Conservation (phyloP, 495 filamentous ascomycete species). For the Sporormia fimetaria region DNA sequence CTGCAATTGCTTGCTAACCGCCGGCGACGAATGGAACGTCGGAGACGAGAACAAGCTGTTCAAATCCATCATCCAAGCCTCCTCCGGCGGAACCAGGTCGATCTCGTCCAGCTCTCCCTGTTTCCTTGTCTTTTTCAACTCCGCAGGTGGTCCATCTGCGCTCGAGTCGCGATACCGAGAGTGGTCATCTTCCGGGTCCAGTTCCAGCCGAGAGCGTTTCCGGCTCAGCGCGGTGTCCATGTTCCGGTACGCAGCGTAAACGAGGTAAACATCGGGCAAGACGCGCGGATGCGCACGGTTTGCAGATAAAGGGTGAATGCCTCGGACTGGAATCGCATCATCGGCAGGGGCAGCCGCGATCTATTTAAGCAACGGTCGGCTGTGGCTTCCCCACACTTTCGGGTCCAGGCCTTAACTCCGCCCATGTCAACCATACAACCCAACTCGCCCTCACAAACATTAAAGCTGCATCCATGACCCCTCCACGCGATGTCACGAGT, state of each 20-base stretch:
- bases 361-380: no score
- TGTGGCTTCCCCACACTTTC: no score
- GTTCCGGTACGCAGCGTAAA: slow-evolving; percentile 3
- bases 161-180: no score
- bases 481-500: slow-evolving; percentile 19
- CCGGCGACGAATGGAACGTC: slow-evolving; percentile 2
- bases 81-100: slow-evolving; percentile 6
- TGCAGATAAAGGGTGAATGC: no score
- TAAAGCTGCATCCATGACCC: slow-evolving; percentile 11
- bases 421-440: no score
- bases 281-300: neutral
- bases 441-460: no score
- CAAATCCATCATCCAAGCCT: slow-evolving; percentile 23
- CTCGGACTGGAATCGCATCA: no score
- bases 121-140: slow-evolving; percentile 16
- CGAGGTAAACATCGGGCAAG: slow-evolving; percentile 10
- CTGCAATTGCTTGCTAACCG: slow-evolving; percentile 2
- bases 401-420: no score
- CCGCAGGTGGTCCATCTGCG: neutral
- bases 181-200: slow-evolving; percentile 12
- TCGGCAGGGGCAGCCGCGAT: no score
- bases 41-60: slow-evolving; percentile 18
- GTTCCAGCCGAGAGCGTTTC: slow-evolving; percentile 14
- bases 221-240: slow-evolving; percentile 17
- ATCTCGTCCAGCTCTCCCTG: slow-evolving; percentile 17